phyloP scores from a whole-genome alignment of 805 yeast species.

The Lipomyces oligophaga region DNA sequence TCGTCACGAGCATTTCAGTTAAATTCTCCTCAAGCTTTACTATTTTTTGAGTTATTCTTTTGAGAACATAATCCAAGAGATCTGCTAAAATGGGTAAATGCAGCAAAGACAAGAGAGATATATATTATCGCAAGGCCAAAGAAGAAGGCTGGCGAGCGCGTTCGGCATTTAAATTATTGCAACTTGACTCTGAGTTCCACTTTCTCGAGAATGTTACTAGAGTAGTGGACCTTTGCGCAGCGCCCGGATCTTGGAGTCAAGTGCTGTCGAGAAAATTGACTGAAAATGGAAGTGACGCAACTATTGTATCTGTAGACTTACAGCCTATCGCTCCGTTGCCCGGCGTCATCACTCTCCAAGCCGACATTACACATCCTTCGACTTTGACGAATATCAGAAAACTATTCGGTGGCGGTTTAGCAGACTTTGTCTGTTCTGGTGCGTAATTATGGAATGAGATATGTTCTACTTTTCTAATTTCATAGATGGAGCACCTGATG shows the following conservation, averaged over 20 bases:
- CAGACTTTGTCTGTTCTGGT: conserved; percentile 84
- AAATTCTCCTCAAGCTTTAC: too few relatives aligned
- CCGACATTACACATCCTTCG: conserved; percentile 95
- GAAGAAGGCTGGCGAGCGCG: conserved; percentile 98
- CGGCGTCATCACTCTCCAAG: conserved; percentile 86
- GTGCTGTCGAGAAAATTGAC: conserved; percentile 64
- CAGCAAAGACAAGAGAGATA: conserved; percentile 30
- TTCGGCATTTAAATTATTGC: conserved; percentile 90
- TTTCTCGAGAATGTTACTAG: conserved; percentile 66
- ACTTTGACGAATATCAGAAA: conserved; percentile 73
- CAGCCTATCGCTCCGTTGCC: conserved; percentile 98
- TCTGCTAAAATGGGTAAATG: conserved; percentile 32
- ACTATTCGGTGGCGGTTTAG: conserved; percentile 84
- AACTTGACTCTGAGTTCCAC: conserved; percentile 84
- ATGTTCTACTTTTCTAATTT: background rate
- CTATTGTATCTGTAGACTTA: conserved; percentile 89
- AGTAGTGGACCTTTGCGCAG: conserved; percentile 97
- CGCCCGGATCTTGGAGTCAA: conserved; percentile 98
- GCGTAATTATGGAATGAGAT: background rate
- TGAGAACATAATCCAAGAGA: too few relatives aligned
- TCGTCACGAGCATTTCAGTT: too few relatives aligned
- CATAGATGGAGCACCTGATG: conserved; percentile 98
- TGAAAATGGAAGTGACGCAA: conserved; percentile 40
- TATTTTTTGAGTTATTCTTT: too few relatives aligned
- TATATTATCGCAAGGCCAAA: conserved; percentile 67